Evolutionary conservation across 805 yeast species (phyloP), one percentile per base, ranked within the genome.

Genomic region (Nakazawaea ambrosiae): DNA sequence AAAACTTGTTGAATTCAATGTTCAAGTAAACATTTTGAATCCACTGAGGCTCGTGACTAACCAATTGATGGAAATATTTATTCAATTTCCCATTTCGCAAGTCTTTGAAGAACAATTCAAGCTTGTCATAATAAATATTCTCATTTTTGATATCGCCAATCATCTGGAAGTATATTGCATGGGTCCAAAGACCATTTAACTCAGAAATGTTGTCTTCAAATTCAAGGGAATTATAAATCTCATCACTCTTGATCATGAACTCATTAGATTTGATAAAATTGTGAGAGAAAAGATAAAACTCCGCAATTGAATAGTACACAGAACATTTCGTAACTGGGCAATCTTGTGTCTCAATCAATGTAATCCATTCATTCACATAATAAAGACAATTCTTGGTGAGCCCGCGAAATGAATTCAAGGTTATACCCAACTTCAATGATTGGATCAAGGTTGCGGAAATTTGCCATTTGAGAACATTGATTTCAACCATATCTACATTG

Each of bases 361-460:
- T 61, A 5, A 57, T 54, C 26, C 73, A 60, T 46, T 82, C 89
- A 5, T 60, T 60, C 3, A 67, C 45, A 53, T 69, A 81, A 49
- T 65, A 76, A 2, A 68, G 66, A 33, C 78, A 66, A 39, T 81
- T 87, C 44, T 73, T 74, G 0, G 77, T 58, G 3, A 78, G 49
- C 0, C 89, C 88, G 27, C 75, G 49, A 26, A 65, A 68, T 12
- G 64, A 55, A 37, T 66, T 61, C 1, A 61, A 48, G 3, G 60
- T 52, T 17, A 76, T 55, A 19, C 75, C 54, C 3, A 40, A 38
- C 5, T 57, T 53, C 45, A 73, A 75, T 3, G 71, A 46, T 4
- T 53, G 47, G 10, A 64, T 48, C 24, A 76, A 49, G 11, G 51
- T 44, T 1, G 40, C 41, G 0, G 68, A 52, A 2, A 73, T 52